phyloP scores from a whole-genome alignment of 2,329 filamentous ascomycete species.

The Fusarium acutatum region DNA sequence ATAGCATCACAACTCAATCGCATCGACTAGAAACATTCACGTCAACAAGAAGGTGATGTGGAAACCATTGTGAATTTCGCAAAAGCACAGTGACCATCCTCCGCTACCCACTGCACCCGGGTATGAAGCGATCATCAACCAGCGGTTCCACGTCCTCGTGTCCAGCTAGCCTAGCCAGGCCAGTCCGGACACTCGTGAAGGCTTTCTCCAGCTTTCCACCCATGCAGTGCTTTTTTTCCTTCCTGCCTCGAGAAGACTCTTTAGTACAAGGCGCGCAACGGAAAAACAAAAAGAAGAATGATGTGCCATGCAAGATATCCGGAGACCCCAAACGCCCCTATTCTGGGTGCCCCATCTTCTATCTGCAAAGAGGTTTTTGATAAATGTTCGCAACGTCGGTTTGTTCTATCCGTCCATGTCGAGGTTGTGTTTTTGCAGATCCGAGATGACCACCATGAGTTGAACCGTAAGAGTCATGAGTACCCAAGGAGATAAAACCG shows the following conservation, averaged over 20 bases:
- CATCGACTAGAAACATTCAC: constrained; percentile 24
- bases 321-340: constrained; percentile 78
- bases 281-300: constrained; percentile 59
- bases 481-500: constrained; percentile 59
- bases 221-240: constrained; percentile 59
- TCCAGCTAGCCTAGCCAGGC: constrained; percentile 49
- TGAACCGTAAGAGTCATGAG: constrained; percentile 60
- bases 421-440: constrained; percentile 64
- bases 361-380: constrained; percentile 65
- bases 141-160: constrained; percentile 70
- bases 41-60: constrained; percentile 45
- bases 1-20: constrained; percentile 29
- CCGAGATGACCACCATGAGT: constrained; percentile 64
- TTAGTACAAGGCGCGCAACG: constrained; percentile 55
- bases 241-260: constrained; percentile 54
- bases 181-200: constrained; percentile 64
- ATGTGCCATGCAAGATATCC: constrained; percentile 81
- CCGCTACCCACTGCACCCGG: constrained; percentile 59
- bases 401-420: constrained; percentile 61
- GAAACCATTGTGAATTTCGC: constrained; percentile 68
- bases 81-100: constrained; percentile 63
- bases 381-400: constrained; percentile 54
- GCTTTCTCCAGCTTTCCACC: constrained; percentile 67
- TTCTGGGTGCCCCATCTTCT: constrained; percentile 74
- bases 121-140: constrained; percentile 72